Evolutionary conservation across 305 asterid genomes (phyloP).

Genomic region (Ajuga reptans): DNA sequence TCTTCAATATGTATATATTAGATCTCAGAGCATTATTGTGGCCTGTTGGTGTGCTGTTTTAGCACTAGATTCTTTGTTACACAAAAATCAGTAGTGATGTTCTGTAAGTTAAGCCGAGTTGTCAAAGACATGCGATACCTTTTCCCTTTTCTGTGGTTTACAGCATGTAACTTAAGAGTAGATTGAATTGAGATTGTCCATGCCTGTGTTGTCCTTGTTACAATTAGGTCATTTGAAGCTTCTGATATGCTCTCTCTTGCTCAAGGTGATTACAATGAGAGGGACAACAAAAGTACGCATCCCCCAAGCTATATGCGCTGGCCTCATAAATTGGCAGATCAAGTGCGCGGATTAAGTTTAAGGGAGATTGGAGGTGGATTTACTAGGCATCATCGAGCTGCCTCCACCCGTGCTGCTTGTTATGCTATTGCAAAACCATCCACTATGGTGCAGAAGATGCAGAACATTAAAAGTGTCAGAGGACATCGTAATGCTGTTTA

Average conservation of each 20-base stretch:
- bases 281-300: constrained; percentile 34
- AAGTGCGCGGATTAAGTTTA: constrained; percentile 76
- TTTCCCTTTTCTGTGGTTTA: neutral
- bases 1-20: neutral
- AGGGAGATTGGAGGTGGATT: constrained; percentile 98
- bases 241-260: constrained; percentile 30
- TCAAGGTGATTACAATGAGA: constrained; percentile 55
- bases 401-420: constrained; percentile 89
- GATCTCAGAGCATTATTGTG: neutral
- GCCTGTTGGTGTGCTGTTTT: constrained; percentile 6
- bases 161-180: constrained; percentile 11
- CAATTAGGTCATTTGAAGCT: constrained; percentile 13
- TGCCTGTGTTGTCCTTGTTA: constrained; percentile 19
- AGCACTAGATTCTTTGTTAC: constrained; percentile 4
- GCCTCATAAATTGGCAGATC: constrained; percentile 92
- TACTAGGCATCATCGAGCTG: constrained; percentile 86
- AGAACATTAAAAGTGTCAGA: constrained; percentile 61
- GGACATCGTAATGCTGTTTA: constrained; percentile 96
- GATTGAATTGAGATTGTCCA: neutral
- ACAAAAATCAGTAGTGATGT: constrained; percentile 14
- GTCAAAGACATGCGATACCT: neutral
- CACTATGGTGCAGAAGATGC: constrained; percentile 95
- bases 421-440: constrained; percentile 93
- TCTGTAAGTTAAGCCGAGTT: neutral
- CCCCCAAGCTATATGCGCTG: constrained; percentile 77